phyloP scores from a whole-genome alignment of 257 asterid species.

The Henckelia pumila region DNA sequence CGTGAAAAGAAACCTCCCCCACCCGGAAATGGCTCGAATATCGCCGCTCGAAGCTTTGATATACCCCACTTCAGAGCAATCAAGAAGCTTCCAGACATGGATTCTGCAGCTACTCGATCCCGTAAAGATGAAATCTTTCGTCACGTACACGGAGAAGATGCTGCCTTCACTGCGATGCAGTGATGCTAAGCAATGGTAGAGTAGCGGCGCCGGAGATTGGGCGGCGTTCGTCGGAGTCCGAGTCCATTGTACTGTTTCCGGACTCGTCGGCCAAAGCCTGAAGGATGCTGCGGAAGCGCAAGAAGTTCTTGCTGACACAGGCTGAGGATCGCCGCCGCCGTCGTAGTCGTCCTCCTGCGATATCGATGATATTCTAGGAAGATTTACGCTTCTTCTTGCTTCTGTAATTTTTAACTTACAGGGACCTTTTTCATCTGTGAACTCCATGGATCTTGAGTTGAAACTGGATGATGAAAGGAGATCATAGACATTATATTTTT shows the following conservation, averaged over 20 bases:
- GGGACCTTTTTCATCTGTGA: constrained; percentile 29
- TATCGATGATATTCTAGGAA: constrained; percentile 54
- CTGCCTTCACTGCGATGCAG: constrained; percentile 59
- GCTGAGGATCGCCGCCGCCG: constrained; percentile 33
- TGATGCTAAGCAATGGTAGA: constrained; percentile 68
- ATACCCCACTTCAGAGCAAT: constrained; percentile 54
- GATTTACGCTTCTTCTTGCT: constrained; percentile 36
- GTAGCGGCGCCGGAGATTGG: constrained; percentile 43
- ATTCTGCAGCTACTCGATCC: constrained; percentile 58
- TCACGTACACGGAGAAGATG: constrained; percentile 46
- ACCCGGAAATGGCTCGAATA: constrained; percentile 51
- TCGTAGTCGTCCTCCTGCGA: constrained; percentile 31
- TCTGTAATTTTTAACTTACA: constrained; percentile 46
- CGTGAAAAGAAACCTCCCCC: constrained; percentile 46
- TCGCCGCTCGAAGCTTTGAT: constrained; percentile 50
- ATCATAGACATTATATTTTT: background rate
- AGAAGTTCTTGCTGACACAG: constrained; percentile 55
- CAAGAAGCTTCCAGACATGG: constrained; percentile 66
- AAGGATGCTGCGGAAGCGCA: constrained; percentile 53
- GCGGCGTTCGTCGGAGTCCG: constrained; percentile 44
- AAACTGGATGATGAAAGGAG: background rate
- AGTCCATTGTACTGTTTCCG: constrained; percentile 64
- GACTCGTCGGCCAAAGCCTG: constrained; percentile 37
- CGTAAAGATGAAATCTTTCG: constrained; percentile 49
- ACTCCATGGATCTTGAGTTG: constrained; percentile 36